Evolutionary conservation across 257 asterid genomes (phyloP), one percentile per base, ranked within the genome.

Genomic region (Forsythia viridissima): DNA sequence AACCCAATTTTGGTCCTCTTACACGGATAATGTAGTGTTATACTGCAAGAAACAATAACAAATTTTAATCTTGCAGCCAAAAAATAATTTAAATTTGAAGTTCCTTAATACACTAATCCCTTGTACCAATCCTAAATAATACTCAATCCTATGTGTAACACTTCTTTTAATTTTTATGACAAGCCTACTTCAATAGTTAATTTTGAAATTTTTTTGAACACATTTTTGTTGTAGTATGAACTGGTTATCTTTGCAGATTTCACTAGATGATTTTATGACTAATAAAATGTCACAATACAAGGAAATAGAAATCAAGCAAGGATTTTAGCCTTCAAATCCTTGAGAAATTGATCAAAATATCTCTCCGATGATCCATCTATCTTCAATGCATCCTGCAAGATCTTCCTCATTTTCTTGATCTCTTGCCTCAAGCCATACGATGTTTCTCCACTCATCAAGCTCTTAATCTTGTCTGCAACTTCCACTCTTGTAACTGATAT

Each of bases 291-390:
- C 7, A 11, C 37, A 63, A 21, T 63, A 63, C 16, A 30, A 30
- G 38, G 70, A 63, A 63, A 63, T 63, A 6, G 67, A 59, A 18
- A 63, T 63, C 70, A 41, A 40, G 39, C 39, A 71, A 8, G 13
- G 20, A 86, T 74, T 79, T 85, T 84, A 40, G 69, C 82, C 80
- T 71, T 79, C 76, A 90, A 84, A 24, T 90, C 85, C 77, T 81
- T 72, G 43, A 90, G 77, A 70, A 93, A 91, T 6, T 84, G 68
- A 76, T 80, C 82, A 67, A 91, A 86, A 39, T 87, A 84, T 5
- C n/a, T 84, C 72, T 81, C 82, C 0, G 98, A 93, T 0, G 93
- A 88, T 12, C 97, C 98, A 78, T 72, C 83, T 8, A 8, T 34
- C 6, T 16, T 81, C 61, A 79, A 63, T 51, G 92, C 96, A 77